Evolutionary conservation across 2,329 filamentous ascomycete genomes (phyloP).

Genomic region (Talaromyces sp.): DNA sequence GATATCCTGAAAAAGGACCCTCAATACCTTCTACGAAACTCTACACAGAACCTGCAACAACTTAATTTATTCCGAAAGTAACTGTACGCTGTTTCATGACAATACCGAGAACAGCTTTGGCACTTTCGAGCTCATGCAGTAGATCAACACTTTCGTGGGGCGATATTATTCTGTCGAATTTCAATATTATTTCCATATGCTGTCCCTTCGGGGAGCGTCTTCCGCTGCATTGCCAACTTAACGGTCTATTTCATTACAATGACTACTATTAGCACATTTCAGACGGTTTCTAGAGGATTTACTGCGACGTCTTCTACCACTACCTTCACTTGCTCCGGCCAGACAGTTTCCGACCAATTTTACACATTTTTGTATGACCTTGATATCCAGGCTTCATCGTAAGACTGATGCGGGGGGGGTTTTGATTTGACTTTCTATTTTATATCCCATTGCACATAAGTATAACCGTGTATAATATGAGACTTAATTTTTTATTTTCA

Average conservation of each 20-base stretch:
- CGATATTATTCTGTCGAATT: slow-evolving; percentile 1
- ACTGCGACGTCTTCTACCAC: neutral
- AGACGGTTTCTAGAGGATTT: neutral
- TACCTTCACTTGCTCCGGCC: neutral
- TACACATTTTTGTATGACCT: neutral
- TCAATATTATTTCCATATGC: neutral
- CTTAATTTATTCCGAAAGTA: neutral
- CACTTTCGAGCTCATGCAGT: neutral
- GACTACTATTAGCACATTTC: neutral
- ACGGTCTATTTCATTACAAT: neutral
- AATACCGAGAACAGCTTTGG: neutral
- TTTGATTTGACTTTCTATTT: neutral
- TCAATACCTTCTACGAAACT: neutral
- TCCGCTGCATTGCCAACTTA: neutral
- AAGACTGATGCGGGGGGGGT: neutral
- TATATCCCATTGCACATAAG: neutral
- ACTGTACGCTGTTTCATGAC: neutral
- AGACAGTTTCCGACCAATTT: neutral
- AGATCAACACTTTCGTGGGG: neutral
- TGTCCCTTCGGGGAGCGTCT: neutral
- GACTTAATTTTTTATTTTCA: neutral
- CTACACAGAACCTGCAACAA: neutral
- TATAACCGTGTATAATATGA: neutral
- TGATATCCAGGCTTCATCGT: neutral
- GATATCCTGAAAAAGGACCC: neutral